phyloP scores from a whole-genome alignment of 2,329 filamentous ascomycete genomes.

The Colletotrichum coccodes region DNA sequence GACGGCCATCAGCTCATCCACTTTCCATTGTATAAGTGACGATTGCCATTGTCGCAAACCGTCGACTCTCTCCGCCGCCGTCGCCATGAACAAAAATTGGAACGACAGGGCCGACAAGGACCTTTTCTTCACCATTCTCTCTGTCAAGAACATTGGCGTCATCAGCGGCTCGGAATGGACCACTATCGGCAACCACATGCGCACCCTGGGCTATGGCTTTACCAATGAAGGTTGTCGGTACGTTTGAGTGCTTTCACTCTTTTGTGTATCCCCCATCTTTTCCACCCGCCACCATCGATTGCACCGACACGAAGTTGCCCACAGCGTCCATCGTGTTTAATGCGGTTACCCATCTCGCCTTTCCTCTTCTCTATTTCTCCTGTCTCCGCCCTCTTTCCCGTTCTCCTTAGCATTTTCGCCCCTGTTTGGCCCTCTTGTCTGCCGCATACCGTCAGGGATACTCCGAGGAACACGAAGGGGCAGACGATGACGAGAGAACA shows the following conservation, averaged over 20 bases:
- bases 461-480: neutral
- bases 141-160: conserved; percentile 71
- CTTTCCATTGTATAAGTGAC: conserved; percentile 23
- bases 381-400: neutral
- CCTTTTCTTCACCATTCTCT: conserved; percentile 71
- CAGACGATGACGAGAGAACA: no score
- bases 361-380: neutral
- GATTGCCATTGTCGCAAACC: conserved; percentile 21
- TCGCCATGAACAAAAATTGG: conserved; percentile 69
- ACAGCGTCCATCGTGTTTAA: neutral
- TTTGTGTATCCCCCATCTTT: conserved; percentile 7
- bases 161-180: conserved; percentile 72
- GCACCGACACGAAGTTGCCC: neutral
- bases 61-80: conserved; percentile 29
- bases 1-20: conserved; percentile 9
- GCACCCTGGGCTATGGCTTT: conserved; percentile 68
- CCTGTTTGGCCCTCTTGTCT: neutral
- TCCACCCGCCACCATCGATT: neutral
- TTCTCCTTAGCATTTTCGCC: neutral
- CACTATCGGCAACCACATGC: conserved; percentile 70
- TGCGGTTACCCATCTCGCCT: neutral
- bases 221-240: conserved; percentile 73
- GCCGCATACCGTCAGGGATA: neutral
- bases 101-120: conserved; percentile 71
- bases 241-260: conserved; percentile 43